A percentile compares a stretch with the other conserved stretches of the same genome.
Conservation (phyloP, 2,329 filamentous ascomycete species). For the Phaeomoniella chlamydospora region DNA sequence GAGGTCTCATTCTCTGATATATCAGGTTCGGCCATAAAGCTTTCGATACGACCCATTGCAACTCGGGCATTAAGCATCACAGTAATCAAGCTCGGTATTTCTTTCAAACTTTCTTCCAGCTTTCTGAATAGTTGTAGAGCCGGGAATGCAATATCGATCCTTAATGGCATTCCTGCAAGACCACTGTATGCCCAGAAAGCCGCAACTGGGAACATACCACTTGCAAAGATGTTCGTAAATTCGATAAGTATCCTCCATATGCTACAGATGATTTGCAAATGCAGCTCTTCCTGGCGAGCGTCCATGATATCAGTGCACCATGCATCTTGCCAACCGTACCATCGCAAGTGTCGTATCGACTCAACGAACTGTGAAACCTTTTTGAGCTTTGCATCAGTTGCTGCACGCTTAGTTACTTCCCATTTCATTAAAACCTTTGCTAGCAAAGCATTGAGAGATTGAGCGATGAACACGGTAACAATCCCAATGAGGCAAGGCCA, state of each 20-base stretch:
- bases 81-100: slow-evolving; percentile 62
- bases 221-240: slow-evolving; percentile 57
- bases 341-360: slow-evolving; percentile 64
- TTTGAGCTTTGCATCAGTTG: slow-evolving; percentile 67
- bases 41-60: slow-evolving; percentile 65
- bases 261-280: slow-evolving; percentile 47
- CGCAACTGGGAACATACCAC: slow-evolving; percentile 62
- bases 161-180: slow-evolving; percentile 50
- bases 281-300: slow-evolving; percentile 52
- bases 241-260: slow-evolving; percentile 49
- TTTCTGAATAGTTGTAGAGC: slow-evolving; percentile 68
- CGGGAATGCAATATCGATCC: slow-evolving; percentile 74
- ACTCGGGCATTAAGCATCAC: slow-evolving; percentile 70
- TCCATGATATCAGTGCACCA: slow-evolving; percentile 60
- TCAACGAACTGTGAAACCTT: slow-evolving; percentile 77
- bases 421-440: slow-evolving; percentile 52
- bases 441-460: slow-evolving; percentile 53
- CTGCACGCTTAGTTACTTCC: slow-evolving; percentile 55
- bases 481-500: slow-evolving; percentile 66
- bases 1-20: slow-evolving; percentile 53
- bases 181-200: slow-evolving; percentile 73
- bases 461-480: slow-evolving; percentile 51
- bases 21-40: slow-evolving; percentile 76
- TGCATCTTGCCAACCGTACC: slow-evolving; percentile 69
- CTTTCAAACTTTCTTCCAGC: slow-evolving; percentile 58